Evolutionary conservation across 2,329 filamentous ascomycete genomes (phyloP).

Genomic region (Fusarium dlaminii): DNA sequence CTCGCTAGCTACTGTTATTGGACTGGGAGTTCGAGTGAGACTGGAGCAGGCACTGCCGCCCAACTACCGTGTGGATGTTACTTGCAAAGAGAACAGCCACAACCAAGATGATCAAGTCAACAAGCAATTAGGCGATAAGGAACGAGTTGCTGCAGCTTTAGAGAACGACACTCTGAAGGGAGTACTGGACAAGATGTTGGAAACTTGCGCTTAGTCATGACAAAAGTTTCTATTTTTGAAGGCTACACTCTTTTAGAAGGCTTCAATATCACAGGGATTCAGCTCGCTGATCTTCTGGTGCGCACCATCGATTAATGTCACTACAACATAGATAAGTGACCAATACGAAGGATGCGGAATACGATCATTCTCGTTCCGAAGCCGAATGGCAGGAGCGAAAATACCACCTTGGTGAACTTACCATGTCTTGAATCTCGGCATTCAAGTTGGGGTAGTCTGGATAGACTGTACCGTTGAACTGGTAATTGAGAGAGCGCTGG

Average conservation of each 20-base stretch:
- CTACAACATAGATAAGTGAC: not conserved
- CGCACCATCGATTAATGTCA: not conserved
- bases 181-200: conserved; percentile 92
- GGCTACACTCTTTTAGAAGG: not conserved
- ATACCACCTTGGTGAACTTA: conserved; percentile 19
- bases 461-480: conserved; percentile 23
- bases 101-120: conserved; percentile 94
- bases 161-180: conserved; percentile 92
- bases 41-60: conserved; percentile 91
- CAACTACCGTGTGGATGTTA: conserved; percentile 90
- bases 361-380: conserved; percentile 9
- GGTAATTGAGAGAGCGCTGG: conserved; percentile 3
- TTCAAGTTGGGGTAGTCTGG: conserved; percentile 10
- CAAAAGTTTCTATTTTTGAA: not conserved
- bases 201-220: conserved; percentile 73
- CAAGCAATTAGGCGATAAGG: conserved; percentile 96
- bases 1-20: conserved; percentile 94
- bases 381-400: conserved; percentile 4
- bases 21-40: conserved; percentile 88
- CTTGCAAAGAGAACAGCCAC: conserved; percentile 96
- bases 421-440: conserved; percentile 26
- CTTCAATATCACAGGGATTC: not conserved
- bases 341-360: not conserved
- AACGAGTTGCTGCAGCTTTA: conserved; percentile 91
- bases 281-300: conserved; percentile 3